Evolutionary conservation across 169 alveolate genomes (phyloP).

Genomic region (Perkinsus chesapeaki): DNA sequence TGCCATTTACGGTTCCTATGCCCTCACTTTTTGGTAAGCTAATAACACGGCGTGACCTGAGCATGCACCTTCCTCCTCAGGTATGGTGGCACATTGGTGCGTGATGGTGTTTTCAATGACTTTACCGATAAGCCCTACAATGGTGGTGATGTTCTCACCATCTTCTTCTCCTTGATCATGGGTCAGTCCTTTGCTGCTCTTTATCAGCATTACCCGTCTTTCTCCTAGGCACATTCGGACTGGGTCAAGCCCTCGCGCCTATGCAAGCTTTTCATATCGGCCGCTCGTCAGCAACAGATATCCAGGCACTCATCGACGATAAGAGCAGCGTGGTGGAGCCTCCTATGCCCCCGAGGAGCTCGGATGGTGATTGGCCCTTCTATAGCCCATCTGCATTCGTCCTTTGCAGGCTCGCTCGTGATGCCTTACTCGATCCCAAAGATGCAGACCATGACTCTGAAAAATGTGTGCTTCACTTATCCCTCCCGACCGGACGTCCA

Average conservation of each 20-base stretch:
- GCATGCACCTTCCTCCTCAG: neutral
- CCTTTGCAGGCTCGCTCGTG: neutral
- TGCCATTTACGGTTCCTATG: neutral
- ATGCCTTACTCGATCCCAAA: neutral
- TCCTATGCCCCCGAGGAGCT: neutral
- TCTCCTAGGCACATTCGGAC: neutral
- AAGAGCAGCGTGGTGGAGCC: neutral
- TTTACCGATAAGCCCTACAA: neutral
- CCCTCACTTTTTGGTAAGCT: neutral
- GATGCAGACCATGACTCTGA: neutral
- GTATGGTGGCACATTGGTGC: neutral
- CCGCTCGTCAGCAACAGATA: neutral
- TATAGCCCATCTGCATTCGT: neutral
- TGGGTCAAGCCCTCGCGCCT: neutral
- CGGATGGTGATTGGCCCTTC: neutral
- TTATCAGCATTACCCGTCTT: neutral
- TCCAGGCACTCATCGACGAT: neutral
- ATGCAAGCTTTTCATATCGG: neutral
- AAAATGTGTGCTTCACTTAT: constrained; percentile 10
- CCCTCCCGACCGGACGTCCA: constrained; percentile 24
- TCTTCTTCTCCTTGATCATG: neutral
- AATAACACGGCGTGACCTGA: neutral
- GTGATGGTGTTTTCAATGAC: neutral
- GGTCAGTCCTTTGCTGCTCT: neutral
- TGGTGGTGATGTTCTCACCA: neutral